Percentiles rank a stretch among this genome's conserved stretches.
These are phyloP conservation scores for Conringia planisiliqua DNA, from an alignment of 345 rosid species.

Conservation along the genomic window DNA sequence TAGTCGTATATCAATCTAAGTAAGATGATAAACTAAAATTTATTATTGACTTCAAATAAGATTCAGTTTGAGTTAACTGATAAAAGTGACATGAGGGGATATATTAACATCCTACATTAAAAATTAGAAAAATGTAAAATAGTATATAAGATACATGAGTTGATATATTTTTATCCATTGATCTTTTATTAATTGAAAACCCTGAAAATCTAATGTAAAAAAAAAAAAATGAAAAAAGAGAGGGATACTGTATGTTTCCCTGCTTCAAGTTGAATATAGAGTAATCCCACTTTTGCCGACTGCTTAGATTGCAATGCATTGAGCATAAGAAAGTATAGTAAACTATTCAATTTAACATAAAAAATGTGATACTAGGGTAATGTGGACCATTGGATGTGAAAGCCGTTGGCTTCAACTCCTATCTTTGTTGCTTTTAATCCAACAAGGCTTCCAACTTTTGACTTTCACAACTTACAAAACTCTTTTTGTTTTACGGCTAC, in stretches of 20 bases:
- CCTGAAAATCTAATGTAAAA: too few relatives aligned
- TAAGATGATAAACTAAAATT: not conserved
- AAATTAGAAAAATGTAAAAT: too few relatives aligned
- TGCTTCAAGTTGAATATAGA: slow-evolving; percentile 1
- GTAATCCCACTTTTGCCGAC: slow-evolving; percentile 5
- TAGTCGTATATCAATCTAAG: too few relatives aligned
- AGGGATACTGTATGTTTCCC: slow-evolving; percentile 7
- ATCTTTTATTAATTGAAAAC: not conserved
- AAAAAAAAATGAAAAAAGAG: not conserved
- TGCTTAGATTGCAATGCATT: not conserved
- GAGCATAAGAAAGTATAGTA: not conserved
- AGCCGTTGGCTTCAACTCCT: not conserved
- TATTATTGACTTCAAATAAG: not conserved
- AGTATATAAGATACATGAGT: too few relatives aligned
- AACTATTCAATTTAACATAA: not conserved
- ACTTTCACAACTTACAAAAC: slow-evolving; percentile 14
- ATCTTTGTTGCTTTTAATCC: slow-evolving; percentile 19
- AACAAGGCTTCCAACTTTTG: slow-evolving; percentile 21
- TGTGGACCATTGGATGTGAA: slow-evolving; percentile 21
- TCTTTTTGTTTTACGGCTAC: slow-evolving; percentile 23
- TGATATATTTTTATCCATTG: not conserved
- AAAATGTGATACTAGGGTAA: not conserved
- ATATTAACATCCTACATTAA: not conserved
- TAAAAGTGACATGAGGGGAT: not conserved
- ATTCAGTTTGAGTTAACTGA: not conserved